Conservation (phyloP, 164 flowering plant genomes). For the Pachysandra terminalis region DNA sequence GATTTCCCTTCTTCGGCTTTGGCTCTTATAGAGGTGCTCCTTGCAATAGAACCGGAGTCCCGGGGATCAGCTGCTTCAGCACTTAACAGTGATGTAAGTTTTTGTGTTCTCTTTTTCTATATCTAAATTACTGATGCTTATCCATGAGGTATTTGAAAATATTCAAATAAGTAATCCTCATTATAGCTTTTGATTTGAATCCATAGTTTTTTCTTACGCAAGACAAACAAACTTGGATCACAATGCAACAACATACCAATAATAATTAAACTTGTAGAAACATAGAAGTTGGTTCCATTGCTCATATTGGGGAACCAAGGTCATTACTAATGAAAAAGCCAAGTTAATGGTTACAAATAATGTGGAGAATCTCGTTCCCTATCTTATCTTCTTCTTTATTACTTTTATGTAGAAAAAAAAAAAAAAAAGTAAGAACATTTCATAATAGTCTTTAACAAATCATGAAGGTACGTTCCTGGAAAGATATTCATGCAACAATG, state of each 20-base stretch:
- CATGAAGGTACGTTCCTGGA: too few species aligned
- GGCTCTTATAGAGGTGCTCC: slow-evolving; percentile 69
- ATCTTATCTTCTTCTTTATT: background rate
- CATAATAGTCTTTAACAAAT: background rate
- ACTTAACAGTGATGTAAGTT: slow-evolving; percentile 63
- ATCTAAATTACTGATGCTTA: background rate
- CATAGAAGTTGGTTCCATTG: background rate
- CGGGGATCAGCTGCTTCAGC: slow-evolving; percentile 79
- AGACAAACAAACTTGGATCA: background rate
- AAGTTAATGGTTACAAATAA: background rate
- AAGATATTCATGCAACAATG: too few species aligned
- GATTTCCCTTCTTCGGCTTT: slow-evolving; percentile 68
- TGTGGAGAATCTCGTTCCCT: background rate
- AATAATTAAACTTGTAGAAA: background rate
- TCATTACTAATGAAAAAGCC: background rate
- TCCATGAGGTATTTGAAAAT: background rate
- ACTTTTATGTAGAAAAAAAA: background rate
- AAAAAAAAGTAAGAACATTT: too few species aligned
- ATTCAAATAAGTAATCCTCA: background rate
- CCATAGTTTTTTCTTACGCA: background rate
- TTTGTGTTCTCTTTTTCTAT: background rate
- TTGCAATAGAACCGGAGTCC: slow-evolving; percentile 66
- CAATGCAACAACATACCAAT: background rate
- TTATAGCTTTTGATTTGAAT: background rate
- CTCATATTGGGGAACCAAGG: background rate